Conservation (phyloP, 2,329 filamentous ascomycete species). For the Neodidymelliopsis sp. region DNA sequence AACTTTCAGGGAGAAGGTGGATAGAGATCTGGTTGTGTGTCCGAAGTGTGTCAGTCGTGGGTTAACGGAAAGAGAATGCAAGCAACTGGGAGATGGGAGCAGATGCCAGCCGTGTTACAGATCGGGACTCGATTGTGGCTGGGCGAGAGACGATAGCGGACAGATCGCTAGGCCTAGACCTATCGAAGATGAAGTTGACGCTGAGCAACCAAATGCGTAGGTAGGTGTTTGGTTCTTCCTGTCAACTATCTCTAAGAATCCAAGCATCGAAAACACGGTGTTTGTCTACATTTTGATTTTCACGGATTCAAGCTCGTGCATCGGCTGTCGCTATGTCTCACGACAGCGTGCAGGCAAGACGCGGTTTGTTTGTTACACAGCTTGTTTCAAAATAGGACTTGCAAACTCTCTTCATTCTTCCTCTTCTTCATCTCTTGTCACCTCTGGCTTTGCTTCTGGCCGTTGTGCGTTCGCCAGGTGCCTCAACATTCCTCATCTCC, state of each 20-base stretch:
- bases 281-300: background rate
- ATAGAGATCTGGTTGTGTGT: constrained; percentile 21
- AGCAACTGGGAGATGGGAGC: constrained; percentile 26
- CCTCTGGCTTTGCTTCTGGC: background rate
- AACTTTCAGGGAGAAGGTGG: constrained; percentile 21
- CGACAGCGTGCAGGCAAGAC: constrained; percentile 25
- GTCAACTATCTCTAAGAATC: no score
- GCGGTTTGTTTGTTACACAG: constrained; percentile 39
- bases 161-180: constrained; percentile 3
- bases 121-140: constrained; percentile 15
- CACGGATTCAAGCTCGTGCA: constrained; percentile 19
- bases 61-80: constrained; percentile 19
- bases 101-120: constrained; percentile 24
- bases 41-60: constrained; percentile 19
- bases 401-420: constrained; percentile 7
- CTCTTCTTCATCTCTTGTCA: background rate
- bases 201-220: no score
- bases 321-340: constrained; percentile 29
- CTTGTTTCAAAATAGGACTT: constrained; percentile 25
- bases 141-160: constrained; percentile 12
- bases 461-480: no score
- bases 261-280: no score
- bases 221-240: background rate
- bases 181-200: background rate
- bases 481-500: no score